Percentiles rank a stretch among this genome's conserved stretches.
Conservation (phyloP, 2,329 filamentous ascomycete species). For the Fusarium algeriense region DNA sequence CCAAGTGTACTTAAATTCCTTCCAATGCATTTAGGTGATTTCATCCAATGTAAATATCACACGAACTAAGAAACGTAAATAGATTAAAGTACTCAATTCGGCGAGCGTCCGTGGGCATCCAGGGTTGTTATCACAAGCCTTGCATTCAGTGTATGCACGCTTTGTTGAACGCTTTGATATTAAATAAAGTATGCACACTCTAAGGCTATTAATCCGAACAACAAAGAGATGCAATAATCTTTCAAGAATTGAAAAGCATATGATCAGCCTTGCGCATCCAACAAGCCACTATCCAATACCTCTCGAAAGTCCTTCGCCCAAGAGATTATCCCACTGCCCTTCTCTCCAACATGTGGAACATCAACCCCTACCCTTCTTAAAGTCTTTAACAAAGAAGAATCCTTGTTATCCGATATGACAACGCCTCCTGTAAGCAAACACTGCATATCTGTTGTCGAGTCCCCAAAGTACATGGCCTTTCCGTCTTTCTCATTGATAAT, state of each 20-base stretch:
- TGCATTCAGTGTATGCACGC: not conserved
- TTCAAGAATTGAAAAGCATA: not conserved
- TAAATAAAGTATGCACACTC: not conserved
- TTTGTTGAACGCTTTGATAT: slow-evolving; percentile 2
- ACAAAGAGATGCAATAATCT: not conserved
- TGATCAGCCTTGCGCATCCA: slow-evolving; percentile 27
- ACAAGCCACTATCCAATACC: slow-evolving; percentile 51
- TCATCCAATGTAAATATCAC: not conserved
- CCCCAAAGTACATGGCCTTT: slow-evolving; percentile 66
- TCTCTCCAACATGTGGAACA: slow-evolving; percentile 54
- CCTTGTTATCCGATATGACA: slow-evolving; percentile 57
- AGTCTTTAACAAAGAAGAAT: slow-evolving; percentile 52
- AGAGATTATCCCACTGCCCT: slow-evolving; percentile 41
- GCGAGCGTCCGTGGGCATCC: not conserved
- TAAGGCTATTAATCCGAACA: not conserved
- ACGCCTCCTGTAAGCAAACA: slow-evolving; percentile 64
- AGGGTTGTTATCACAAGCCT: not conserved
- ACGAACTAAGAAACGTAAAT: not conserved
- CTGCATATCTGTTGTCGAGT: slow-evolving; percentile 68
- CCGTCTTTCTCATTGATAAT: slow-evolving; percentile 41
- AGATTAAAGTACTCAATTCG: not conserved
- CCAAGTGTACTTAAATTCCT: not conserved
- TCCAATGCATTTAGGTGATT: not conserved
- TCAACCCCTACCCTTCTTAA: slow-evolving; percentile 54
- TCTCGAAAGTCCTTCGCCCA: slow-evolving; percentile 62